Conservation (phyloP, 352 stramenopile species). For the Pilasporangium apinafurcum region DNA sequence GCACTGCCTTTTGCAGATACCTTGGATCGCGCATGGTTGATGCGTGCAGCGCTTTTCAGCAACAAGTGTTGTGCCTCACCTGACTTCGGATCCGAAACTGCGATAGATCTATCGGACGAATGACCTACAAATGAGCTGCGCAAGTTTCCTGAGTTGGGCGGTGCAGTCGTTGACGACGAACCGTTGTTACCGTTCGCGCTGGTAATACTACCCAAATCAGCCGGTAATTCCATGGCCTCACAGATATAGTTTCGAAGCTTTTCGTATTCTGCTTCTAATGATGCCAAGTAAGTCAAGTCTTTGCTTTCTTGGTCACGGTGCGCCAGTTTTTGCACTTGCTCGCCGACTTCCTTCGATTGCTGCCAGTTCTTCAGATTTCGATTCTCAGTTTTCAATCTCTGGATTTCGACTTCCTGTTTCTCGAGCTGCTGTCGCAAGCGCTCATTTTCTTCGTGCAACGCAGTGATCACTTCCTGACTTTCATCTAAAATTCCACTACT, state of each 20-base stretch:
- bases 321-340: conserved; percentile 84
- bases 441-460: conserved; percentile 80
- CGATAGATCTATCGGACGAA: conserved; percentile 8
- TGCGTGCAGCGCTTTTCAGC: conserved; percentile 58
- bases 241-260: conserved; percentile 77
- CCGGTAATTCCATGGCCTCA: conserved; percentile 63
- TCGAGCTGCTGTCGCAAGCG: conserved; percentile 67
- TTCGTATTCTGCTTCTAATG: conserved; percentile 81
- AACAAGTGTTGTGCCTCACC: conserved; percentile 62
- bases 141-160: background rate
- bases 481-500: conserved; percentile 79
- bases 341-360: conserved; percentile 81
- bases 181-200: conserved; percentile 16
- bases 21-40: conserved; percentile 64
- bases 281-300: conserved; percentile 73
- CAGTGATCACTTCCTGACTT: conserved; percentile 83
- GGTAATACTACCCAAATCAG: conserved; percentile 24
- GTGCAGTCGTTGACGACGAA: background rate
- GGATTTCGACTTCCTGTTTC: conserved; percentile 65
- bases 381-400: conserved; percentile 73
- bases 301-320: conserved; percentile 83
- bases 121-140: conserved; percentile 6
- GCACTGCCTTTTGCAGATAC: conserved; percentile 69
- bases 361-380: conserved; percentile 79
- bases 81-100: conserved; percentile 41